Evolutionary conservation across 2,329 filamentous ascomycete genomes (phyloP).

Genomic region (Pestalotiopsis sp.): DNA sequence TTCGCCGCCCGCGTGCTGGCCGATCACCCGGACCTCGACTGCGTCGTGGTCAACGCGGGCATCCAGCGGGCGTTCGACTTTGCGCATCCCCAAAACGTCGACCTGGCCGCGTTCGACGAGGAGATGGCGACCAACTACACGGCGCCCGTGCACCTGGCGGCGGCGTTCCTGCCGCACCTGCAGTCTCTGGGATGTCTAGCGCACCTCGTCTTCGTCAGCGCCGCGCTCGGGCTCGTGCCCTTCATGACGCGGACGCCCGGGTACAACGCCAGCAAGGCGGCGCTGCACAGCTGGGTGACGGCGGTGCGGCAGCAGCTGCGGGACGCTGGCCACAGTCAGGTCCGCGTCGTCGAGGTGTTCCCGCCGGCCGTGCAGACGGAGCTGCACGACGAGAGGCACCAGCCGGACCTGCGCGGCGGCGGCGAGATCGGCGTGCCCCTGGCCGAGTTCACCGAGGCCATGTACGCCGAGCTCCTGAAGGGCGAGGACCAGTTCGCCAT

Average conservation of each 20-base stretch:
- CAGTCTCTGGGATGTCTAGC: constrained; percentile 20
- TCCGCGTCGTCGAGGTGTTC: constrained; percentile 45
- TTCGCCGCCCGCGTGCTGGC: constrained; percentile 32
- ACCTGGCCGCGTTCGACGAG: constrained; percentile 36
- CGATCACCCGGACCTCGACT: constrained; percentile 49
- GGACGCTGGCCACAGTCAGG: constrained; percentile 28
- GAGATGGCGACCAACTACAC: constrained; percentile 50
- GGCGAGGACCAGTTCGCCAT: constrained; percentile 28
- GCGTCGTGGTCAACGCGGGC: constrained; percentile 53
- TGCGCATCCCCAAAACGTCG: constrained; percentile 41
- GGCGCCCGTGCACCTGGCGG: constrained; percentile 43
- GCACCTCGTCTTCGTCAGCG: constrained; percentile 29
- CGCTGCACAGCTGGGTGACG: constrained; percentile 46
- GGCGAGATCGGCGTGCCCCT: constrained; percentile 51
- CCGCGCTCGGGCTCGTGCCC: constrained; percentile 39
- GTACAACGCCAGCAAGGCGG: constrained; percentile 53
- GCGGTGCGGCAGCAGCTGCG: constrained; percentile 47
- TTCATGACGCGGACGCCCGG: constrained; percentile 43
- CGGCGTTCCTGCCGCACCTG: constrained; percentile 48
- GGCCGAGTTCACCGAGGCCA: constrained; percentile 41
- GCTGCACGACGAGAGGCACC: constrained; percentile 41
- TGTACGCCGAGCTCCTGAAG: constrained; percentile 37
- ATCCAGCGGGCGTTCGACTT: constrained; percentile 48
- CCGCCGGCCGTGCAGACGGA: constrained; percentile 45
- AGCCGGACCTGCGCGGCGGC: constrained; percentile 44